Base-by-base conservation (phyloP, 2,329 filamentous ascomycete genomes). In the Escovopsis sp. region DNA sequence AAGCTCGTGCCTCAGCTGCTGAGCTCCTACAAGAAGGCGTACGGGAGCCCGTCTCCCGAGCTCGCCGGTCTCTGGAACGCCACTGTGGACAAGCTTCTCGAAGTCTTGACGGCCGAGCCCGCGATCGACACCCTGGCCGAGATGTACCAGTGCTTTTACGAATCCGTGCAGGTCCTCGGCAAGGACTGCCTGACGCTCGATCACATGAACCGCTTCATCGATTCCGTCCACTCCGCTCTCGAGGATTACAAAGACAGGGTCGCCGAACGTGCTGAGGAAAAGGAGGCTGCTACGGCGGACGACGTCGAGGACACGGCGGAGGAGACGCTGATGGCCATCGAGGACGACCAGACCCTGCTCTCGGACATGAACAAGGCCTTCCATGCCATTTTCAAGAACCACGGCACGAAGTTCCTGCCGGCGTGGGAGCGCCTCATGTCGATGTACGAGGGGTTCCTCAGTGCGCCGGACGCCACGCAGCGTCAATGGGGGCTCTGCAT, bases 281-380 rank as follows among this genome's bases (percentile, higher is more conserved):
- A 78, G 47, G 79, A 75, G 32, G 69, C 66, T 9, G 62, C 60
- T 11, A 81, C 88, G 16, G 75, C 77, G 3, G 86, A 92, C 35
- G 88, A 96, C 39, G 87, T 79, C 13, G 88, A 94, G 44, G 87
- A 94, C 49, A 79, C 90, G 40, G 79, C 79, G 13, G 82, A 94
- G 47, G 88, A 94, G 35, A 73, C 79, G 31, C 68, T 92, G 23
- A 80, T 92, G 48, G 90, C 88, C 11, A 87, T 98, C 33, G 90
- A 98, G 56, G 90, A 98, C 47, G 90, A 98, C 53, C 88, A 96
- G 60, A 94, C 86, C 16, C 69, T 98, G 14, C 70, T 98, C 30
- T 94, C 87, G 2, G 90, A 98, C 53, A 98, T 98, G 90, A 98
- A 98, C 73, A 98, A 98, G 67, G 88, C 90, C 1, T 98, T 93